Percentiles rank a stretch among this genome's conserved stretches.
phyloP scores from a whole-genome alignment of 1,139 yeast genomes.

The Blastobotrys apis region DNA sequence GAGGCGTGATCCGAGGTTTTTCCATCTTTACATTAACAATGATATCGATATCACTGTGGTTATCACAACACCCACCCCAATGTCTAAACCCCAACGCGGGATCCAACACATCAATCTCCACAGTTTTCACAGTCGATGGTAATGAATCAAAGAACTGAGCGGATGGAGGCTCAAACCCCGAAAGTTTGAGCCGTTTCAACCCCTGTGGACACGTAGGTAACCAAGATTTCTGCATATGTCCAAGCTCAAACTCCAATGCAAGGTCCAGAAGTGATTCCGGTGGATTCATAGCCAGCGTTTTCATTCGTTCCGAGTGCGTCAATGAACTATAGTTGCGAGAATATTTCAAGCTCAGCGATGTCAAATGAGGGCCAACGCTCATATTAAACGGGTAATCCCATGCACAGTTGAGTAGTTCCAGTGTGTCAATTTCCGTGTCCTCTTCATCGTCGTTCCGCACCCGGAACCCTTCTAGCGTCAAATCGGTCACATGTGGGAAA shows the following conservation, averaged over 20 bases:
- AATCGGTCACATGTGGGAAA: constrained; percentile 8
- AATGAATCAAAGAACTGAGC: constrained; percentile 9
- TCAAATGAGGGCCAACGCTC: constrained; percentile 6
- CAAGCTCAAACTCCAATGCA: constrained; percentile 9
- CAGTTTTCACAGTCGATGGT: constrained; percentile 4
- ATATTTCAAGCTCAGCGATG: constrained; percentile 4
- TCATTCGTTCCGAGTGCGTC: constrained; percentile 15
- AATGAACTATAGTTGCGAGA: constrained; percentile 9
- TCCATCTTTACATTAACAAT: neutral
- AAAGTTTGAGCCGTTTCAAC: constrained; percentile 1
- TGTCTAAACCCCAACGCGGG: too few relatives aligned
- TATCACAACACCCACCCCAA: neutral
- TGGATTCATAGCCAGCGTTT: constrained; percentile 12
- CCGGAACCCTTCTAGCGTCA: constrained; percentile 12
- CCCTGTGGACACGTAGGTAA: constrained; percentile 8
- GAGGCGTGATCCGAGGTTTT: neutral
- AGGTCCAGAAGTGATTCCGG: constrained; percentile 8
- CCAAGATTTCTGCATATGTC: constrained; percentile 15
- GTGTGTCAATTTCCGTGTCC: constrained; percentile 1
- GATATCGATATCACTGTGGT: constrained; percentile 1
- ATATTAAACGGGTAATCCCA: constrained; percentile 16
- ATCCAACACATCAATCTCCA: constrained; percentile 9
- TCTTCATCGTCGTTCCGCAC: constrained; percentile 9
- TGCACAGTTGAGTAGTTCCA: constrained; percentile 12
- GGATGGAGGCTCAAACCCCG: constrained; percentile 14